Percentiles rank a stretch among this genome's conserved stretches.
These are phyloP conservation scores for Ensete glaucum DNA, from an alignment of 176 grass and related monocot species.

Conservation along the genomic window DNA sequence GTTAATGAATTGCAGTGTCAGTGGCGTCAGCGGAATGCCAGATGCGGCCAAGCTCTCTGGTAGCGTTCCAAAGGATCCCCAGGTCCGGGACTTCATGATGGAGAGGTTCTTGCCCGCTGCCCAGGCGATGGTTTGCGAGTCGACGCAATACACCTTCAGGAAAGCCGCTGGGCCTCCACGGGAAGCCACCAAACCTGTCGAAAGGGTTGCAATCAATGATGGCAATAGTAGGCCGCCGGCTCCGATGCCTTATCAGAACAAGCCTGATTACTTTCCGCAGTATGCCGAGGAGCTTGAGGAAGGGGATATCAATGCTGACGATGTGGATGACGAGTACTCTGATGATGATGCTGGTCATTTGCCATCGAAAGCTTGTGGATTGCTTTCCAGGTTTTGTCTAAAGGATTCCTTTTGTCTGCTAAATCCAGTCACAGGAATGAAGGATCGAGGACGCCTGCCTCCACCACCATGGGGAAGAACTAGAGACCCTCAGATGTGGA, in stretches of 20 bases:
- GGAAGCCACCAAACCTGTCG: not conserved
- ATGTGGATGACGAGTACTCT: slow-evolving; percentile 37
- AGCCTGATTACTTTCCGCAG: slow-evolving; percentile 49
- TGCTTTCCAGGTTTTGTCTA: slow-evolving; percentile 63
- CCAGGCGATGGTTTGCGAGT: slow-evolving; percentile 64
- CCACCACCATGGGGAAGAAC: slow-evolving; percentile 13
- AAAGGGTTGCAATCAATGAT: slow-evolving; percentile 1
- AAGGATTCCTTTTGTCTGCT: slow-evolving; percentile 62
- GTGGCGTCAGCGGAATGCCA: slow-evolving; percentile 65
- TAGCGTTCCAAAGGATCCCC: slow-evolving; percentile 21
- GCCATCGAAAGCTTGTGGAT: slow-evolving; percentile 65
- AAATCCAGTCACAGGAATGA: slow-evolving; percentile 70
- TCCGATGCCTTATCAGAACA: slow-evolving; percentile 58
- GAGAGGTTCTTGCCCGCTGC: slow-evolving; percentile 74
- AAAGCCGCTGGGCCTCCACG: slow-evolving; percentile 22
- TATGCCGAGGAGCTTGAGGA: slow-evolving; percentile 31
- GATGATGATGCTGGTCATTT: slow-evolving; percentile 39
- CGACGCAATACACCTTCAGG: slow-evolving; percentile 76
- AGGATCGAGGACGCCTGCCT: slow-evolving; percentile 20
- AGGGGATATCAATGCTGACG: slow-evolving; percentile 26
- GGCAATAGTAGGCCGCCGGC: slow-evolving; percentile 28
- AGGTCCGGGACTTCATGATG: slow-evolving; percentile 67
- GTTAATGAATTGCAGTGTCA: slow-evolving; percentile 90
- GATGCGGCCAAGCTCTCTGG: not conserved
- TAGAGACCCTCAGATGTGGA: slow-evolving; percentile 3